Conservation (phyloP, 108 stramenopile species). For the Pseudonitzschia multiseries region DNA sequence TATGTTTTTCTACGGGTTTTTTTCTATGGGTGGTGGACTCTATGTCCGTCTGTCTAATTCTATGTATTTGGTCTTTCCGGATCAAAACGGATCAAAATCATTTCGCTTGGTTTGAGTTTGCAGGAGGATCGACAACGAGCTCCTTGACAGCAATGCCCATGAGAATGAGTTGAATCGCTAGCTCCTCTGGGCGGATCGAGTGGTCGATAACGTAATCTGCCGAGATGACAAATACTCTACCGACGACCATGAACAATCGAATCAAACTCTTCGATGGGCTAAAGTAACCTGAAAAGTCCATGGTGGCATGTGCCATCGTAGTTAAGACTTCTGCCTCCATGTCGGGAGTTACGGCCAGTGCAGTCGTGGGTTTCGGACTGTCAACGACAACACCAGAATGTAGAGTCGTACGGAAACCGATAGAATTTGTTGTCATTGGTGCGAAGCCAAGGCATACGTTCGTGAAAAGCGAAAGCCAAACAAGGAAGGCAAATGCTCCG, state of each 20-base stretch:
- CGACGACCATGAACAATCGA: constrained; percentile 22
- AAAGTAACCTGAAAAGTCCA: constrained; percentile 35
- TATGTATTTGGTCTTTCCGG: background rate
- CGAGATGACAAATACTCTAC: constrained; percentile 35
- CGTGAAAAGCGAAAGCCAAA: background rate
- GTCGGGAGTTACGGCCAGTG: constrained; percentile 6
- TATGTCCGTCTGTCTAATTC: background rate
- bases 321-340: constrained; percentile 40
- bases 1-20: too few species aligned
- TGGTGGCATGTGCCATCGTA: constrained; percentile 39
- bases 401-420: background rate
- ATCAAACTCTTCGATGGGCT: constrained; percentile 21
- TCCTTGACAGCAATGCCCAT: constrained; percentile 25
- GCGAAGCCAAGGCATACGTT: constrained; percentile 7
- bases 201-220: constrained; percentile 46
- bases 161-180: constrained; percentile 40
- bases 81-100: constrained; percentile 3
- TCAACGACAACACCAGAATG: background rate
- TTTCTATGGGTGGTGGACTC: background rate
- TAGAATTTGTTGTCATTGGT: background rate
- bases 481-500: background rate
- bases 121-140: constrained; percentile 9
- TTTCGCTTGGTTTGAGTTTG: background rate
- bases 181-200: constrained; percentile 31
- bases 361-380: background rate